A percentile compares a stretch with the other conserved stretches of the same genome.
These are phyloP conservation scores for Tulasnella sp. DNA, from an alignment of 768 basidiomycete species.

Conservation along the genomic window DNA sequence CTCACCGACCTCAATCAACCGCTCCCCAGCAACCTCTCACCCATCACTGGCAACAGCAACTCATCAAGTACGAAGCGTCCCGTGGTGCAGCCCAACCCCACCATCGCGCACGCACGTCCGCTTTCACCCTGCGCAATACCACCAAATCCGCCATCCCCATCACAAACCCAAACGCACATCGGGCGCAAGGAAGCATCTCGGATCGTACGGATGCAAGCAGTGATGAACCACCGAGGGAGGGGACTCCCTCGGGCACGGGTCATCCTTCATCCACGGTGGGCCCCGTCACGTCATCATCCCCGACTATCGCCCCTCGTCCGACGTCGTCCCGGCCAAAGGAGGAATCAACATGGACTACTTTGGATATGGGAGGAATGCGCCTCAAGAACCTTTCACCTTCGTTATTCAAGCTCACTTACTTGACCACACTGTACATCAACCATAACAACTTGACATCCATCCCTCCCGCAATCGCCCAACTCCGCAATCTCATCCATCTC, in stretches of 20 bases:
- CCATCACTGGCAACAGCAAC: constrained; percentile 85
- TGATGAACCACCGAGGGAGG: constrained; percentile 37
- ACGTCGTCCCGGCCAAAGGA: constrained; percentile 57
- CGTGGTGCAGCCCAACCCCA: constrained; percentile 82
- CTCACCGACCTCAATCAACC: constrained; percentile 50
- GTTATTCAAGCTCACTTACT: constrained; percentile 43
- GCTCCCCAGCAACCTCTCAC: constrained; percentile 30
- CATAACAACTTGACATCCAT: constrained; percentile 80
- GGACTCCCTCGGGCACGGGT: constrained; percentile 38
- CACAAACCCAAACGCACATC: constrained; percentile 71
- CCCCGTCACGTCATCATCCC: constrained; percentile 48
- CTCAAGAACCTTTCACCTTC: constrained; percentile 81
- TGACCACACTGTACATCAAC: constrained; percentile 92
- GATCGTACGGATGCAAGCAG: constrained; percentile 38
- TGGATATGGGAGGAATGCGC: constrained; percentile 95
- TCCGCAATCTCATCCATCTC: constrained; percentile 81
- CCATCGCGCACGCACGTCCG: constrained; percentile 92
- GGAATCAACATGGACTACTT: constrained; percentile 77
- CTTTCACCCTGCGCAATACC: constrained; percentile 84
- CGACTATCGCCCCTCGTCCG: constrained; percentile 48
- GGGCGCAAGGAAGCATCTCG: constrained; percentile 48
- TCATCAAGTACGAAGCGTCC: constrained; percentile 77
- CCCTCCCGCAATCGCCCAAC: constrained; percentile 76
- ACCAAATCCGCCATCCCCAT: constrained; percentile 87
- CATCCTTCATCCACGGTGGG: constrained; percentile 76